phyloP scores from a whole-genome alignment of 495 filamentous ascomycete genomes.

The Chaetomium fimeti region DNA sequence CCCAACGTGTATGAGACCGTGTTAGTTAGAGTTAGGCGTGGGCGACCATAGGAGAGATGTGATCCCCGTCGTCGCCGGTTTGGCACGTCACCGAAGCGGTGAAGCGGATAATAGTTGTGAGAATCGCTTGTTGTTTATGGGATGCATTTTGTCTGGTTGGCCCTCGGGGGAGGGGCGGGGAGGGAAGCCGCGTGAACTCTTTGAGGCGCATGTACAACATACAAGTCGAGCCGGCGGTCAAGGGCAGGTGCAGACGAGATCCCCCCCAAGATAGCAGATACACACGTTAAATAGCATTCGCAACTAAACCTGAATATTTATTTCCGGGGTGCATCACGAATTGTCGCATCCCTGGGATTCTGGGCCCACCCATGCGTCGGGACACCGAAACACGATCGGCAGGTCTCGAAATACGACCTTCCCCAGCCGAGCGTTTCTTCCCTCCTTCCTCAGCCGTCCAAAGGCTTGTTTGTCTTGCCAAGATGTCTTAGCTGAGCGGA shows the following conservation, averaged over 20 bases:
- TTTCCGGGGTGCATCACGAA: neutral
- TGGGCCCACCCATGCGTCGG: neutral
- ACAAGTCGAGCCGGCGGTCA: no score
- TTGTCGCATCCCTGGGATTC: neutral
- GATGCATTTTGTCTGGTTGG: no score
- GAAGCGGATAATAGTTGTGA: neutral
- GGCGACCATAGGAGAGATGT: constrained; percentile 2
- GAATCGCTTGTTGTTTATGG: neutral
- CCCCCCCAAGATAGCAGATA: neutral
- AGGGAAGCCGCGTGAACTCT: neutral
- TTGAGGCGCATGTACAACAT: neutral
- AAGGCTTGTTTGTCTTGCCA: neutral
- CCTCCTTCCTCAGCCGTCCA: neutral
- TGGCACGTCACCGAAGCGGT: neutral
- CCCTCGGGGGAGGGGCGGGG: no score
- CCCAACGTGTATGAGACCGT: constrained; percentile 4
- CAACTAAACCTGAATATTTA: neutral
- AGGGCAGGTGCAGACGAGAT: neutral
- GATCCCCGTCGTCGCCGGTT: neutral
- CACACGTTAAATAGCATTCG: neutral
- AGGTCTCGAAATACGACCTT: neutral
- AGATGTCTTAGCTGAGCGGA: neutral
- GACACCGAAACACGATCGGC: constrained; percentile 6
- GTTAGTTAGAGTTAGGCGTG: neutral
- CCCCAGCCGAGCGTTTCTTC: neutral